Percentiles rank a stretch among this genome's conserved stretches.
These are phyloP conservation scores for Oryza brachyantha DNA, from an alignment of 176 grass and related monocot species.

Conservation along the genomic window DNA sequence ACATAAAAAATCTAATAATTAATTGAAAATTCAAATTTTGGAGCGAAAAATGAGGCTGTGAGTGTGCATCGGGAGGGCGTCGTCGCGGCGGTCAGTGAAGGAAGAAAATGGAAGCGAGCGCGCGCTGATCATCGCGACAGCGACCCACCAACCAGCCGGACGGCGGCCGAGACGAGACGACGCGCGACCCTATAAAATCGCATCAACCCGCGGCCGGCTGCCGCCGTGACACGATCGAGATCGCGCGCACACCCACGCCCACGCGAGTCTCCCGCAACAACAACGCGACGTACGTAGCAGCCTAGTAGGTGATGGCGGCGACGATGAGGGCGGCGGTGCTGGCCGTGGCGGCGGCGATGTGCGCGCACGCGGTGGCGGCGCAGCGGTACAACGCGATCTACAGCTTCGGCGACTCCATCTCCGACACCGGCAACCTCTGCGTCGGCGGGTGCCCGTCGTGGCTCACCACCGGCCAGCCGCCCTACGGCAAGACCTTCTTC, in stretches of 20 bases:
- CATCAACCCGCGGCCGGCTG: not conserved
- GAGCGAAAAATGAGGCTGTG: too few species aligned
- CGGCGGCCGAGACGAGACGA: too few species aligned
- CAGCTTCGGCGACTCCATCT: constrained; percentile 89
- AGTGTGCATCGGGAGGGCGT: not conserved
- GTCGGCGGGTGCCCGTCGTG: constrained; percentile 53
- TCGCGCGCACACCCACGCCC: not conserved
- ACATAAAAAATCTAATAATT: too few species aligned
- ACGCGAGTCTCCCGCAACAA: not conserved
- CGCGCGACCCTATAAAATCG: not conserved
- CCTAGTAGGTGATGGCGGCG: not conserved
- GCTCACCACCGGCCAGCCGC: constrained; percentile 55
- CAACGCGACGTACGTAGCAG: too few species aligned
- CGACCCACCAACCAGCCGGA: not conserved
- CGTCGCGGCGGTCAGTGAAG: not conserved
- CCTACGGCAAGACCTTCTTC: constrained; percentile 88
- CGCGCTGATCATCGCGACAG: not conserved
- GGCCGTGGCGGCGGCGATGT: not conserved
- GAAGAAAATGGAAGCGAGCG: not conserved
- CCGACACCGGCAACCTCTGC: constrained; percentile 75
- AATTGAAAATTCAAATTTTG: too few species aligned
- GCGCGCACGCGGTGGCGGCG: constrained; percentile 6
- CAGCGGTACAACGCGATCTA: constrained; percentile 61
- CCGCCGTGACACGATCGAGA: not conserved
- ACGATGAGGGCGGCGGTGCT: not conserved